A percentile compares a stretch with the other conserved stretches of the same genome.
These are phyloP conservation scores for Fusarium musae DNA, from an alignment of 2,329 filamentous ascomycete genomes.

Conservation along the genomic window DNA sequence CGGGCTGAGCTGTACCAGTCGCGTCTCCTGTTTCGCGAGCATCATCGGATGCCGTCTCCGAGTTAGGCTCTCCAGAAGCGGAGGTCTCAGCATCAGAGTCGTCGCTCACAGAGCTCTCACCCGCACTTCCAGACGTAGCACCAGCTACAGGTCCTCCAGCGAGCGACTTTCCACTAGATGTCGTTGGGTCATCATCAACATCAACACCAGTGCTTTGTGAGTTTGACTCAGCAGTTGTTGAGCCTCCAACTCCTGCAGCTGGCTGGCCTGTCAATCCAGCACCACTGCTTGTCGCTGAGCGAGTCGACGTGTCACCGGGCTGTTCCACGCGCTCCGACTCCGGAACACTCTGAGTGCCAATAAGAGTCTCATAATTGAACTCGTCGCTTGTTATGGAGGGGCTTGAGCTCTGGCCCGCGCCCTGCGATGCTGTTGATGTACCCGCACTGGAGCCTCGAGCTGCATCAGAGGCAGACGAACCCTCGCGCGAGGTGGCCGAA, in stretches of 20 bases:
- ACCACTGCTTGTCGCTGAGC: neutral
- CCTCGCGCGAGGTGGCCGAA: accelerated
- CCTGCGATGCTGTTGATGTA: neutral
- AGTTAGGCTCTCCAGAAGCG: neutral
- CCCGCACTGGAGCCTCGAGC: neutral
- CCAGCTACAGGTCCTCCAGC: neutral
- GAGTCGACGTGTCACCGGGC: neutral
- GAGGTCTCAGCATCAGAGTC: neutral
- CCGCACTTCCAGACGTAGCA: neutral
- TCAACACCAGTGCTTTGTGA: neutral
- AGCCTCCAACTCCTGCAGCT: neutral
- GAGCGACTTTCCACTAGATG: neutral
- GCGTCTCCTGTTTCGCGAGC: neutral
- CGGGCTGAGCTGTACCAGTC: neutral
- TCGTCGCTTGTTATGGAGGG: neutral
- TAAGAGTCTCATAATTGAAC: neutral
- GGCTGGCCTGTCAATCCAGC: neutral
- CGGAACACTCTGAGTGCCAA: constrained; percentile 5
- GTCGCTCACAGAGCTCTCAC: accelerated
- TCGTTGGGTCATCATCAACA: accelerated
- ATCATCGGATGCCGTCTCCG: neutral
- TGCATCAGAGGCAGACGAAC: neutral
- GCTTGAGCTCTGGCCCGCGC: too few relatives aligned
- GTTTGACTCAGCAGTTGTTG: accelerated
- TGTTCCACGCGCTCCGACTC: constrained; percentile 6